These are phyloP conservation scores for Hypoxylon sp. DNA, from an alignment of 2,329 filamentous ascomycete genomes.

Conservation along the genomic window DNA sequence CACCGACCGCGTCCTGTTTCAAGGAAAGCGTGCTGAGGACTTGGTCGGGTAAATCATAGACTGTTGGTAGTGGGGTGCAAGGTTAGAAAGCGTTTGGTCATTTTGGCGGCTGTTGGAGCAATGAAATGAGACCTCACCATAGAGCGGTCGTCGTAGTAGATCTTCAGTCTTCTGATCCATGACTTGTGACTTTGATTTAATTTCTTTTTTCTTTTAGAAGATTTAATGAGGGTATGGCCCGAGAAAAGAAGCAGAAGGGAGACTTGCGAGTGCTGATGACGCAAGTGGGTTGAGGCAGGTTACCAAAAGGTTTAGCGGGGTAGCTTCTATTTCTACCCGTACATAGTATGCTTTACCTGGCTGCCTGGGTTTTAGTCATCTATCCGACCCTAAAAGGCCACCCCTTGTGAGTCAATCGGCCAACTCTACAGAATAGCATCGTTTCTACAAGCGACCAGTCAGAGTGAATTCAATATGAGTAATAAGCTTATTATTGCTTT, in stretches of 20 bases:
- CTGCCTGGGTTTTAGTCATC: too few relatives aligned
- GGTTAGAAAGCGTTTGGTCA: conserved; percentile 36
- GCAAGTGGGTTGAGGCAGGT: conserved; percentile 29
- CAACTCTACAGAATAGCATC: conserved; percentile 7
- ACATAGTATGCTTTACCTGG: too few relatives aligned
- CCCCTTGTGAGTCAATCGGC: conserved; percentile 27
- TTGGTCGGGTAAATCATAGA: conserved; percentile 85
- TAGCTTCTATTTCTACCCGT: conserved; percentile 24
- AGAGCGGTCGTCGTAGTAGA: conserved; percentile 66
- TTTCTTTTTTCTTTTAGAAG: neutral
- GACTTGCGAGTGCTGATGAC: conserved; percentile 22
- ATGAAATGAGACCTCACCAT: conserved; percentile 56
- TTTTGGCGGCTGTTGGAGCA: conserved; percentile 16
- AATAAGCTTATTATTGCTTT: conserved; percentile 1
- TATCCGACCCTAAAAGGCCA: neutral
- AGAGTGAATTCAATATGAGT: neutral
- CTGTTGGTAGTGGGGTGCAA: conserved; percentile 60
- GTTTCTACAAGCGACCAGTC: conserved; percentile 1
- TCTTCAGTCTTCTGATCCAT: conserved; percentile 63
- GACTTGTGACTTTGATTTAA: conserved; percentile 7
- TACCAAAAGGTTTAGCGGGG: conserved; percentile 35
- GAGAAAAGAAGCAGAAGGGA: conserved; percentile 5
- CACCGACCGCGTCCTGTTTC: conserved; percentile 62
- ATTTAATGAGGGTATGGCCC: neutral
- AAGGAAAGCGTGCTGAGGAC: conserved; percentile 77